These are phyloP conservation scores for Carex sylvatica DNA, from an alignment of 202 grass and related monocot genomes.

Conservation along the genomic window DNA sequence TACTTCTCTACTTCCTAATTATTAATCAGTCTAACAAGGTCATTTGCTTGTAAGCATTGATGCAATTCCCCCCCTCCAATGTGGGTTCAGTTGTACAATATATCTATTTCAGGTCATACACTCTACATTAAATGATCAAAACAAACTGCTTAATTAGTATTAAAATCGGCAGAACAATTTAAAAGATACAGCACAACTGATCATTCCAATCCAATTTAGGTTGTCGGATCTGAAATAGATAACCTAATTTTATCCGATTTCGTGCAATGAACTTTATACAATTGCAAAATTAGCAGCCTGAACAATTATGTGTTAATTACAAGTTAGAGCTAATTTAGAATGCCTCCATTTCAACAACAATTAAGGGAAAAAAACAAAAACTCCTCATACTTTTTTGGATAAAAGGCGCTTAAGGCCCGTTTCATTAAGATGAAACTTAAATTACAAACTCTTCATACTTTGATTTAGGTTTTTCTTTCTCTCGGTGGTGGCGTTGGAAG, in stretches of 20 bases:
- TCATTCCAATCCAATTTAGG: background rate
- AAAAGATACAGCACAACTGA: background rate
- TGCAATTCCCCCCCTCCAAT: too few species aligned
- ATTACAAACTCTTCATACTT: background rate
- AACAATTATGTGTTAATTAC: background rate
- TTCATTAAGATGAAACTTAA: too few species aligned
- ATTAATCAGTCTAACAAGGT: background rate
- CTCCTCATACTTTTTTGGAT: background rate
- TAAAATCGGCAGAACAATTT: background rate
- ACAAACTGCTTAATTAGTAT: background rate
- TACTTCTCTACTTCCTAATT: background rate
- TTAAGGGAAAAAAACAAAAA: background rate
- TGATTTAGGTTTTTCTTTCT: slow-evolving; percentile 48
- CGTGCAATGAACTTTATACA: background rate
- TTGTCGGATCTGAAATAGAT: background rate
- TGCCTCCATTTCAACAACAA: background rate
- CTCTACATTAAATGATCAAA: background rate
- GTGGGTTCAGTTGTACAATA: too few species aligned
- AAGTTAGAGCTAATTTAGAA: background rate
- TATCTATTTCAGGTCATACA: too few species aligned
- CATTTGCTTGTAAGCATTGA: too few species aligned
- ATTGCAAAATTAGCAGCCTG: background rate
- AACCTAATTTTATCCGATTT: background rate
- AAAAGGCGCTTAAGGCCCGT: too few species aligned
- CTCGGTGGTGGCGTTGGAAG: slow-evolving; percentile 43